Base-by-base conservation (phyloP, 169 alveolate species). In the Eimeria tenella region DNA sequence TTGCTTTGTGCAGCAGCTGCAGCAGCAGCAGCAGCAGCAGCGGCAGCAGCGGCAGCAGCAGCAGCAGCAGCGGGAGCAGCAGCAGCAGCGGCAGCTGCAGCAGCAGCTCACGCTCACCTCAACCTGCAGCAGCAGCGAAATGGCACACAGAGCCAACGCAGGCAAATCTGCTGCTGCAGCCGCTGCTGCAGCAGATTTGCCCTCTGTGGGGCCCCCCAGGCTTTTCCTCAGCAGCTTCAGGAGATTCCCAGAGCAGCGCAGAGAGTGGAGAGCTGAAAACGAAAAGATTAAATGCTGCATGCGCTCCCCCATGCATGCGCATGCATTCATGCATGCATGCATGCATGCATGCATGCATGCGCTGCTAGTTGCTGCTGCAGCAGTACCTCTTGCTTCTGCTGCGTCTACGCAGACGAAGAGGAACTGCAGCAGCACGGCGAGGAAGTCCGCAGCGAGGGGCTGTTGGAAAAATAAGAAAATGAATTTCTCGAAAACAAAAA, bases 221-320 rank as follows among this genome's bases (percentile, higher is more conserved):
- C 87, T 52, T 13, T 25, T 13, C 9, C 8, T 50, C 10, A 79
- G 13, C 15, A 79, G 15, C 9, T 8, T 5, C 7, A 79, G 68
- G 6, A 79, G n/a, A 21, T 50, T 10, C 15, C 50, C 9, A 19
- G 87, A 79, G 25, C 87, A 17, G 25, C 87, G 63, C 65, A 79
- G 56, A 4, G 70, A 17, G 19, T 79, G 63, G 4, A 56, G 25
- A 52, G 87, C 87, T 79, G 87, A 31, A 79, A 21, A 79, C 6
- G 23, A n/a, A 31, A 13, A 9, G 1, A 42, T 10, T 4, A 17
- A 58, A 1, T 11, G 19, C 21, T 17, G 68, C 19, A 58, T 58
- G 11, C 19, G 11, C 68, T 58, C 21, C 68, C 68, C 68, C 68
- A 58, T 58, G 42, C 42, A 31, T 31, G 42, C 42, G 42, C 42